phyloP scores from a whole-genome alignment of 2,329 filamentous ascomycete species.

The Pyrenophora teres region DNA sequence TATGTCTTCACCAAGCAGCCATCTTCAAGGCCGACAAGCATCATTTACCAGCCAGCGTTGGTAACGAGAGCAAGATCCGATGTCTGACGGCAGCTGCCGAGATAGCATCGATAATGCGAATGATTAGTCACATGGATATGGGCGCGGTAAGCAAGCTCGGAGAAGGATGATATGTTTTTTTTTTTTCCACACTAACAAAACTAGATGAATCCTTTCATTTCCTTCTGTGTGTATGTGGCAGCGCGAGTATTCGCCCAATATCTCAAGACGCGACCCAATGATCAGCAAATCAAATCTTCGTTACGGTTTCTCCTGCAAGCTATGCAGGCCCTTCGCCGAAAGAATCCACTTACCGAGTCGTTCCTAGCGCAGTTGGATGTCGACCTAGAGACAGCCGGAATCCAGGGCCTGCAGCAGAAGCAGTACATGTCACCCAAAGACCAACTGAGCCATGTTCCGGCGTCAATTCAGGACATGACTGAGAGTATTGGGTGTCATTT shows the following conservation, averaged over 20 bases:
- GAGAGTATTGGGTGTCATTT: constrained; percentile 6
- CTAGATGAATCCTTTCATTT: constrained; percentile 93
- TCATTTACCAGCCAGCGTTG: constrained; percentile 73
- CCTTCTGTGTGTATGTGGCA: constrained; percentile 95
- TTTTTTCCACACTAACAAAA: constrained; percentile 20
- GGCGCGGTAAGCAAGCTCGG: constrained; percentile 65
- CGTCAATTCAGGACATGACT: constrained; percentile 7
- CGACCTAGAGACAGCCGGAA: constrained; percentile 76
- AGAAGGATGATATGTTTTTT: not conserved
- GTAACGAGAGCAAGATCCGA: constrained; percentile 86
- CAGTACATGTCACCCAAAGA: constrained; percentile 42
- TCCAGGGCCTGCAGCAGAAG: constrained; percentile 56
- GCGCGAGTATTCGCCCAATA: constrained; percentile 95
- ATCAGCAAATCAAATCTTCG: constrained; percentile 76
- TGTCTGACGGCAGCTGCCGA: constrained; percentile 94
- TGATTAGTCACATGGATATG: constrained; percentile 88
- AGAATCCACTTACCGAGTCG: constrained; percentile 90
- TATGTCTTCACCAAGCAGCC: constrained; percentile 96
- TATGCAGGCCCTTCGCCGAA: constrained; percentile 85
- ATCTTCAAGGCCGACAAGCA: constrained; percentile 97
- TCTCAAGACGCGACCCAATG: constrained; percentile 88
- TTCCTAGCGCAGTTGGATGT: constrained; percentile 93
- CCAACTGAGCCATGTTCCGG: constrained; percentile 9
- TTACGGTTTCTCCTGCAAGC: constrained; percentile 89
- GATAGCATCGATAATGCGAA: constrained; percentile 92